Base-by-base conservation (phyloP, 768 basidiomycete species). In the Serendipita sp. region DNA sequence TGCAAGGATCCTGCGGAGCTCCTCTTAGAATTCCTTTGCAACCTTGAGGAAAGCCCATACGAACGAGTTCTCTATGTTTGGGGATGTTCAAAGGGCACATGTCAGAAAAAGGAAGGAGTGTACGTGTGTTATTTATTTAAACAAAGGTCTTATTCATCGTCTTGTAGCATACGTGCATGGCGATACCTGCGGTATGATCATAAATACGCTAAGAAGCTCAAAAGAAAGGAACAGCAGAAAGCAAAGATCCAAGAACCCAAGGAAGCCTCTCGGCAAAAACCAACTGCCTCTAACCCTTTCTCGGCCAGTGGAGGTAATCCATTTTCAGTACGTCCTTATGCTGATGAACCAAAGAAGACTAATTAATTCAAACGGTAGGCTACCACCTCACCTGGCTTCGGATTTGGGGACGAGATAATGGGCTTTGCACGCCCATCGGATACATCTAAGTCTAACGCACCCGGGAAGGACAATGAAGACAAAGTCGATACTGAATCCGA, bases 1-100 rank as follows among this genome's bases (percentile, higher is more conserved):
- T 95, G 92, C 75, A 77, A 78, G 8, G 74, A 77, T 18, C 82
- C 86, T 0, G 92, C 87, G 89, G 85, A 89, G 68, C 79, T 95
- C 24, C 79, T 93, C 44, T 79, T 89, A 10, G 91, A 94, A 71
- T 79, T 95, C 70, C 93, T 89, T 88, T 92, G 89, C 73, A 92
- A 92, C 0, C 83, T 93, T 69, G 87, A 92, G 70, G 78, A 85
- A 44, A 93, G 89, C 69, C 81, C 86, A 3, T 84, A 86, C 80
- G 92, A 95, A 70, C 81, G 92, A 63, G 87, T 85, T 2, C 75
- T 93, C 54, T 93, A 92, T 69, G 78, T 92, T 24, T 94, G 89
- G 86, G 90, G 84, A 10, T 95, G 92, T 70, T 77, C 87, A 1
- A 78, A 80, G 41, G 74, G 80, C 3, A 71, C 76, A 13, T 95